Evolutionary conservation across 2,329 filamentous ascomycete genomes (phyloP), one percentile per base, ranked within the genome.

Genomic region (Aphanocladium album): DNA sequence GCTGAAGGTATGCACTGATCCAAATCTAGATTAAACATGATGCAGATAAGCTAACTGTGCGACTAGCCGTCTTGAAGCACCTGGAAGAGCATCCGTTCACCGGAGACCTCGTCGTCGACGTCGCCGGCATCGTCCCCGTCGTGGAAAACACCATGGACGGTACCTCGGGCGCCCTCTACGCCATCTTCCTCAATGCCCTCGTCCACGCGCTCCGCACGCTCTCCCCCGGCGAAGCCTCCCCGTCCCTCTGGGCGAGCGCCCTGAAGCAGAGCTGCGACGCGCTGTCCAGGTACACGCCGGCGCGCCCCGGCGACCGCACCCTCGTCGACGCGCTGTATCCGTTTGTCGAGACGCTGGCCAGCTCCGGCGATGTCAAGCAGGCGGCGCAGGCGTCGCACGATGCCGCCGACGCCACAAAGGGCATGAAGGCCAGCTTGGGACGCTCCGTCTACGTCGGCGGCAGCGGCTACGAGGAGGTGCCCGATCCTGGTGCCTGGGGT

Each of bases 121-220:
- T 85, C 23, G 74, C 81, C 23, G 72, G 71, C 58, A 80, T 85
- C 50, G 79, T 83, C 6, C 75, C 79, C 2, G 75, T 86, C 6
- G 76, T 86, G 19, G 84, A 86, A 69, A 79, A 69, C 33, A 76
- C 72, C 63, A 86, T 86, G 84, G 84, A 86, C 66, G 84, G 84
- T 64, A 87, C 84, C 1, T 85, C 83, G 1, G 83, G 84, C 3
- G 83, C 82, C 1, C 73, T 86, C 2, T 84, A 83, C 68, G 89
- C 91, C 69, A 96, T 97, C 72, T 96, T 96, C 80, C 80, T 96
- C 63, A 96, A 96, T 72, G 87, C 91, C 0, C 85, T 96, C 6
- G 86, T 90, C 23, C 84, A 89, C 64, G 86, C 81, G 3, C 77
- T 86, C 19, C 78, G 78, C 47, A 71, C 70, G 6, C 74, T 77